Evolutionary conservation across 2,329 filamentous ascomycete genomes (phyloP).

Genomic region (Trichoderma pleuroti): DNA sequence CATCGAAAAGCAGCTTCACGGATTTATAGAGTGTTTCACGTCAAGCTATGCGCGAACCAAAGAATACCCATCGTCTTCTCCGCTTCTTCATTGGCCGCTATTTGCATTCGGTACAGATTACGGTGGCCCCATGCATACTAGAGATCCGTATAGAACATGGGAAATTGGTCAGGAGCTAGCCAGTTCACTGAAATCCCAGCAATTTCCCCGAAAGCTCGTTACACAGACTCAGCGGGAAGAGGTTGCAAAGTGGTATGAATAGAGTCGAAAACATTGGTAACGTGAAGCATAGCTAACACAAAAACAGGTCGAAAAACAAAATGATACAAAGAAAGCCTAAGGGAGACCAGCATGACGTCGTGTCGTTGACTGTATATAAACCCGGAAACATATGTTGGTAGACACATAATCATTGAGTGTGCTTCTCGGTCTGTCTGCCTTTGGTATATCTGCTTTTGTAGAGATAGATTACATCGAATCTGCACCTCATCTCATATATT

Average conservation of each 20-base stretch:
- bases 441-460: neutral
- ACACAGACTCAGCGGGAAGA: neutral
- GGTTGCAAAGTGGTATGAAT: neutral
- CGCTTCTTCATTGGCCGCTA: neutral
- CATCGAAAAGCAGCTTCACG: neutral
- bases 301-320: neutral
- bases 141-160: neutral
- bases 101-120: neutral
- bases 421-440: neutral
- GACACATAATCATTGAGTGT: neutral
- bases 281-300: neutral
- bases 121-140: neutral
- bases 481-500: neutral
- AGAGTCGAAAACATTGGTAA: no score
- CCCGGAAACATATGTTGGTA: slow-evolving; percentile 2
- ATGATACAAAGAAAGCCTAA: neutral
- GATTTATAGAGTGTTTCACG: neutral
- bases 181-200: neutral
- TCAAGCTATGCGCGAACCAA: neutral
- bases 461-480: neutral
- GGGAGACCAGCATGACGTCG: neutral
- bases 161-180: neutral
- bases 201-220: neutral
- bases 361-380: neutral
- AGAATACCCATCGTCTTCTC: neutral